Evolutionary conservation across 2,329 filamentous ascomycete genomes (phyloP).

Genomic region (Fusarium virguliforme): DNA sequence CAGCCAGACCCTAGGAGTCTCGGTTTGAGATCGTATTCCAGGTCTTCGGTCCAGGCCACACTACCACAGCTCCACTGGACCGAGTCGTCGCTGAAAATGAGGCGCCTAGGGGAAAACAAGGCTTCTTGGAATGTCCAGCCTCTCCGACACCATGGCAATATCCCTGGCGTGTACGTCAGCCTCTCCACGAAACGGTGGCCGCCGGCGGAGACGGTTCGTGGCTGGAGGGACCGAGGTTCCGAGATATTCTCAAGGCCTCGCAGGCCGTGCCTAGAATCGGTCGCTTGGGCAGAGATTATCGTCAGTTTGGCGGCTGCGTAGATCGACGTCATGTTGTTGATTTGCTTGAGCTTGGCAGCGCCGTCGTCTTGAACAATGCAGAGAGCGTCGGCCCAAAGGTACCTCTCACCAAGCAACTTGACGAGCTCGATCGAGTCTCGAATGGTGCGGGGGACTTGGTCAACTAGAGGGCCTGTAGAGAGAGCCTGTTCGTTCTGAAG

Average conservation of each 20-base stretch:
- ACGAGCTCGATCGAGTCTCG: not conserved
- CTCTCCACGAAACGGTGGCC: not conserved
- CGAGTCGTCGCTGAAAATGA: not conserved
- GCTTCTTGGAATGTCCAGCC: not conserved
- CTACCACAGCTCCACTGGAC: not conserved
- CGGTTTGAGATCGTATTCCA: not conserved
- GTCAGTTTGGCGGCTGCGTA: not conserved
- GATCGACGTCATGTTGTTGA: slow-evolving; percentile 1
- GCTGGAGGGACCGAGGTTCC: not conserved
- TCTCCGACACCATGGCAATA: not conserved
- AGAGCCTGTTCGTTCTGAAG: not conserved
- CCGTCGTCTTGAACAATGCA: slow-evolving; percentile 7
- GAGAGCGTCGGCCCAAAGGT: not conserved
- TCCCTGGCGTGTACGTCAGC: not conserved
- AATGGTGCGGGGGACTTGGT: not conserved
- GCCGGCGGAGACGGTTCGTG: not conserved
- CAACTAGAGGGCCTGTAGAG: not conserved
- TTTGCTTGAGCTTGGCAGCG: not conserved
- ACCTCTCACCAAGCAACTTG: slow-evolving; percentile 1
- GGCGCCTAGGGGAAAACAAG: not conserved
- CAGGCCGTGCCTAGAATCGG: not conserved
- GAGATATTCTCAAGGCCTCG: not conserved
- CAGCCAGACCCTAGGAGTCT: not conserved
- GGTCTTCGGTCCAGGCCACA: not conserved
- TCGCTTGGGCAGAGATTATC: not conserved